These are phyloP conservation scores for Clarireedia hainanense DNA, from an alignment of 2,329 filamentous ascomycete genomes.

Conservation along the genomic window DNA sequence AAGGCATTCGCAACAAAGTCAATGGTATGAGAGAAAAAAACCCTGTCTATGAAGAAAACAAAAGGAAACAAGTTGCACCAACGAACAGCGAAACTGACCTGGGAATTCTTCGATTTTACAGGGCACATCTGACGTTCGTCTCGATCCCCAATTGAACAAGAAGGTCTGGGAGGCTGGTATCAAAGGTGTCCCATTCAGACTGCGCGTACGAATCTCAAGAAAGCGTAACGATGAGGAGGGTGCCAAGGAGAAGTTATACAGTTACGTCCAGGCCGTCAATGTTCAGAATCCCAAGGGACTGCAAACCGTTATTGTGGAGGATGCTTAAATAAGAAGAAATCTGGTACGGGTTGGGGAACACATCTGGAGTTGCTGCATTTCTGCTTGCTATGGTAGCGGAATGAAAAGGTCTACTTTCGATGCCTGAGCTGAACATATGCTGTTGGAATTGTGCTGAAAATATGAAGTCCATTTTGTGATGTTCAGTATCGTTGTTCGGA, in stretches of 20 bases:
- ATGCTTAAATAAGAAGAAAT: constrained; percentile 38
- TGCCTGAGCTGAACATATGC: constrained; percentile 7
- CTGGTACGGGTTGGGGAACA: constrained; percentile 12
- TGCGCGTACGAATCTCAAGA: constrained; percentile 96
- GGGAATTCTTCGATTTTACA: constrained; percentile 34
- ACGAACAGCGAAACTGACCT: neutral
- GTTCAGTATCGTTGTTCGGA: neutral
- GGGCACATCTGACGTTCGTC: constrained; percentile 94
- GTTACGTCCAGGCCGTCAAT: constrained; percentile 98
- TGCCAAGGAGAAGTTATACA: constrained; percentile 99
- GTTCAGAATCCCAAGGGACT: constrained; percentile 99
- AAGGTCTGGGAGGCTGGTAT: constrained; percentile 99
- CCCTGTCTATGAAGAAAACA: neutral
- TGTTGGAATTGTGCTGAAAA: constrained; percentile 2
- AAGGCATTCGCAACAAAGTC: constrained; percentile 84
- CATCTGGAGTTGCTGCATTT: constrained; percentile 28
- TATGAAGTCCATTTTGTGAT: constrained; percentile 8
- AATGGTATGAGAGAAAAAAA: constrained; percentile 64
- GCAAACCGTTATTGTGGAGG: constrained; percentile 79
- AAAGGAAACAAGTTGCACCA: neutral
- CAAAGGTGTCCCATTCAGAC: constrained; percentile 97
- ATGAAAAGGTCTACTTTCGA: constrained; percentile 26
- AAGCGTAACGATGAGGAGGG: constrained; percentile 99
- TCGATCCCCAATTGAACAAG: constrained; percentile 99
- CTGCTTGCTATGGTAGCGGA: constrained; percentile 26